Evolutionary conservation across 441 rosid species (phyloP), one percentile per base, ranked within the genome.

Genomic region (Pelargonium cotyledonis): DNA sequence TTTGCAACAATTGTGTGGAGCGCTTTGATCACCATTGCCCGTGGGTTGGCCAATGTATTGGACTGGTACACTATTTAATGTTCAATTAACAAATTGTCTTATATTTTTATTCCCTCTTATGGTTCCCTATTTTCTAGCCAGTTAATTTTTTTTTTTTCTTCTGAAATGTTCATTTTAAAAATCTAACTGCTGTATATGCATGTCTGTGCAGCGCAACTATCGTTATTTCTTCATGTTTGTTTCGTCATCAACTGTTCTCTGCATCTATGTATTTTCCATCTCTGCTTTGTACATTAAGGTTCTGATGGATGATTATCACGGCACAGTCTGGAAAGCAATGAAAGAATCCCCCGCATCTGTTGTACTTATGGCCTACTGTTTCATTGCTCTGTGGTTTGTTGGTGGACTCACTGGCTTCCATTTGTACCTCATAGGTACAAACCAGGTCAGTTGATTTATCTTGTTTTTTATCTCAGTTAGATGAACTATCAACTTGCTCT

Each of bases 41-140:
- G 73, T 95, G 99, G 99, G 92, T 95, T 76, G 98, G 99, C 69
- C 99, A 95, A 68, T 95, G 99, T 76, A 88, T 95, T 73, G 99
- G 99, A 75, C 72, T 81, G 91, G 99, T 95, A 90, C 31, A 29
- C 31, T 29, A 29, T 29, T 29, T 29, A 29, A 29, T 29, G 31
- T 29, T 29, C 2, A 29, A 29, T 29, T 29, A 29, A 29, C 31
- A 29, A 29, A 29, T 29, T 29, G 3, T 29, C 31, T 29, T 29
- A 29, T 29, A 1, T 38, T 41, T 41, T 2, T 41, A 2, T 41
- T 41, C 46, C 46, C 8, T 9, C 10, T 69, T 65, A 44, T 1
- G 63, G 53, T 23, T 67, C 38, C 43, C 19, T 73, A 55, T 38
- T 70, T 47, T 26, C 41, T 65, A 41, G 41, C 73, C 31, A 18